phyloP scores from a whole-genome alignment of 2,329 filamentous ascomycete genomes.

The Xylariaceae sp. region DNA sequence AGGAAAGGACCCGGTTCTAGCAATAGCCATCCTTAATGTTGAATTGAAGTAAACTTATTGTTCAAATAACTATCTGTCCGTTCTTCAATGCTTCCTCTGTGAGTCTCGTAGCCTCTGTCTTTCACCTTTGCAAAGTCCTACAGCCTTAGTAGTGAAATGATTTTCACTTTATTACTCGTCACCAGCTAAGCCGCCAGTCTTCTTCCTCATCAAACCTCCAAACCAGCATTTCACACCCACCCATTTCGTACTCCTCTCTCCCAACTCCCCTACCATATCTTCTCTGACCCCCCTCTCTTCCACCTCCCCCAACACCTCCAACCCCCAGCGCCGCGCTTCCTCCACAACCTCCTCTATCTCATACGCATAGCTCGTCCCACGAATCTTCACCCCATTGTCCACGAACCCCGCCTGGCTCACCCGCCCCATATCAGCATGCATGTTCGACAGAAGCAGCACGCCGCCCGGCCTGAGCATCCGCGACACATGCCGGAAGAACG shows the following conservation, averaged over 20 bases:
- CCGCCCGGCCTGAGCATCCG: conserved; percentile 43
- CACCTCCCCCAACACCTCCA: conserved; percentile 32
- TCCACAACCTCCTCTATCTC: conserved; percentile 45
- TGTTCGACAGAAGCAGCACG: conserved; percentile 59
- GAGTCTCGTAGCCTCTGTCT: no score
- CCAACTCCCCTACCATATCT: conserved; percentile 53
- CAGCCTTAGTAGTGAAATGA: no score
- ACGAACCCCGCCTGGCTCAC: conserved; percentile 59
- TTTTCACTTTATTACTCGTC: no score
- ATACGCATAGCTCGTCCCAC: conserved; percentile 56
- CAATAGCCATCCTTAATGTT: conserved; percentile 12
- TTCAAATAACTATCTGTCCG: not conserved
- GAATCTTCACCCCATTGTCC: conserved; percentile 53
- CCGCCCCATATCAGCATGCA: conserved; percentile 61
- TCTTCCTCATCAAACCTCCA: conserved; percentile 40
- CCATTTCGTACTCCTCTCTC: conserved; percentile 61
- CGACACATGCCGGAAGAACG: conserved; percentile 44
- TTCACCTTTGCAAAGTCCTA: no score
- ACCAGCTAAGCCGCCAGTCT: no score
- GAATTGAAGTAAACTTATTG: conserved; percentile 2
- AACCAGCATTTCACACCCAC: conserved; percentile 52
- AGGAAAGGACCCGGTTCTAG: conserved; percentile 7
- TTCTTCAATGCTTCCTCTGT: no score
- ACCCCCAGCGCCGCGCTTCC: conserved; percentile 41
- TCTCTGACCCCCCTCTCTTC: conserved; percentile 44